These are phyloP conservation scores for Acarospora socialis DNA, from an alignment of 2,329 filamentous ascomycete genomes.

Conservation along the genomic window DNA sequence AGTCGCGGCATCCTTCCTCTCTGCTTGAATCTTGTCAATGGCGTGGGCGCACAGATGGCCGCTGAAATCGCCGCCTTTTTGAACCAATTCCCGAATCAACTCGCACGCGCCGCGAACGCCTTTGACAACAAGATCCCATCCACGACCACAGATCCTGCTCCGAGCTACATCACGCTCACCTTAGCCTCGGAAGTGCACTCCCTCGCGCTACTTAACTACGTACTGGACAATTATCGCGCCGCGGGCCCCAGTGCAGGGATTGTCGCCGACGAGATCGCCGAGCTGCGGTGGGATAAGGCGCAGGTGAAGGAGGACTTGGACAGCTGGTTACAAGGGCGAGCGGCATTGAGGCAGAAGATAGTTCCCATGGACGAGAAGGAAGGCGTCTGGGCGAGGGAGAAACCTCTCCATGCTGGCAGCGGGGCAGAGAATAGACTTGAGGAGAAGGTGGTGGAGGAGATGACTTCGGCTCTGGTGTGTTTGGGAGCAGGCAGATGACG, in stretches of 20 bases:
- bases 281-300: slow-evolving; percentile 60
- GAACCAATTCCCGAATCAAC: slow-evolving; percentile 72
- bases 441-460: slow-evolving; percentile 56
- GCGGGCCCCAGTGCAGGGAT: slow-evolving; percentile 49
- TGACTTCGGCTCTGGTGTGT: slow-evolving; percentile 40
- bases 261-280: slow-evolving; percentile 48
- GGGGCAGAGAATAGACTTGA: slow-evolving; percentile 54
- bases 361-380: slow-evolving; percentile 61
- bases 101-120: slow-evolving; percentile 55
- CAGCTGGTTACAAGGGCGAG: slow-evolving; percentile 58
- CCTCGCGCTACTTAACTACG: slow-evolving; percentile 58
- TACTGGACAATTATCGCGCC: slow-evolving; percentile 52
- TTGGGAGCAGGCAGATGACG: too few relatives aligned
- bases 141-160: slow-evolving; percentile 35
- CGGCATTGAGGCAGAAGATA: slow-evolving; percentile 56
- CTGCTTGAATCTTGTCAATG: slow-evolving; percentile 72
- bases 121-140: slow-evolving; percentile 41
- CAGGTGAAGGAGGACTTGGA: slow-evolving; percentile 69
- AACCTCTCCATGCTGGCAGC: slow-evolving; percentile 25
- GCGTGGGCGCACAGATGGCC: slow-evolving; percentile 67
- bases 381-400: slow-evolving; percentile 41
- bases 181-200: slow-evolving; percentile 66
- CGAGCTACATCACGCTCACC: slow-evolving; percentile 54
- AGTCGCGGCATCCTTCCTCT: slow-evolving; percentile 74
- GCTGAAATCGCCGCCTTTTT: slow-evolving; percentile 76